Conservation (phyloP, 495 filamentous ascomycete genomes). For the Darksidea phi region DNA sequence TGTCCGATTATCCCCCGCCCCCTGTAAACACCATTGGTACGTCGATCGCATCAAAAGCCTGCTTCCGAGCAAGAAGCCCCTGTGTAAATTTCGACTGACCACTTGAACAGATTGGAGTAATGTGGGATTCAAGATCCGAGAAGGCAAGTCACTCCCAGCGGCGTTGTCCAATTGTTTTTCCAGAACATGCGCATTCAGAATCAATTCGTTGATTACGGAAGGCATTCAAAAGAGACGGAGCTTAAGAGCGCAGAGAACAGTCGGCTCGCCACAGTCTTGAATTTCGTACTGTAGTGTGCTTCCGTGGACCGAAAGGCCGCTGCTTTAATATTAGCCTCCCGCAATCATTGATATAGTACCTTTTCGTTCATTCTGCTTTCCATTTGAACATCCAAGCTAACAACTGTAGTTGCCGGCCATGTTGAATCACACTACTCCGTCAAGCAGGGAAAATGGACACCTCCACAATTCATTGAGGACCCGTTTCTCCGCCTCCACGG, state of each 20-base stretch:
- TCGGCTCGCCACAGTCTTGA: not conserved
- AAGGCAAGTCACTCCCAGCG: slow-evolving; percentile 56
- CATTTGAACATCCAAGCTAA: slow-evolving; percentile 11
- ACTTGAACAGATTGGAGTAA: slow-evolving; percentile 71
- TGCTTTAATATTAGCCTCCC: not conserved
- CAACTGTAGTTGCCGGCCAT: slow-evolving; percentile 66
- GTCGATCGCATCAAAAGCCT: slow-evolving; percentile 28
- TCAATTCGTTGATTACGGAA: not conserved
- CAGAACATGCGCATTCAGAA: too few relatives aligned
- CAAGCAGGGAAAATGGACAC: slow-evolving; percentile 69
- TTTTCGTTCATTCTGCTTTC: not conserved
- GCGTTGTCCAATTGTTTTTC: too few relatives aligned
- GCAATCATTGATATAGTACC: not conserved
- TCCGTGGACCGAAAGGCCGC: not conserved
- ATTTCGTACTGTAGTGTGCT: too few relatives aligned
- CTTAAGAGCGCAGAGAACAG: not conserved
- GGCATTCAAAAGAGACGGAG: slow-evolving; percentile 6
- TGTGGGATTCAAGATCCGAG: slow-evolving; percentile 85
- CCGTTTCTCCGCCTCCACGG: slow-evolving; percentile 83
- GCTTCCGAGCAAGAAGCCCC: too few relatives aligned
- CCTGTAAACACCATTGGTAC: slow-evolving; percentile 73
- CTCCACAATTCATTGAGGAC: slow-evolving; percentile 69
- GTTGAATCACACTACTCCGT: slow-evolving; percentile 71
- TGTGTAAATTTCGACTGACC: not conserved
- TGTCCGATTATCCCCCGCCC: slow-evolving; percentile 67